Percentiles rank a stretch among this genome's conserved stretches.
Evolutionary conservation across 495 filamentous ascomycete genomes (phyloP).

Genomic region (Neurospora pannonica): DNA sequence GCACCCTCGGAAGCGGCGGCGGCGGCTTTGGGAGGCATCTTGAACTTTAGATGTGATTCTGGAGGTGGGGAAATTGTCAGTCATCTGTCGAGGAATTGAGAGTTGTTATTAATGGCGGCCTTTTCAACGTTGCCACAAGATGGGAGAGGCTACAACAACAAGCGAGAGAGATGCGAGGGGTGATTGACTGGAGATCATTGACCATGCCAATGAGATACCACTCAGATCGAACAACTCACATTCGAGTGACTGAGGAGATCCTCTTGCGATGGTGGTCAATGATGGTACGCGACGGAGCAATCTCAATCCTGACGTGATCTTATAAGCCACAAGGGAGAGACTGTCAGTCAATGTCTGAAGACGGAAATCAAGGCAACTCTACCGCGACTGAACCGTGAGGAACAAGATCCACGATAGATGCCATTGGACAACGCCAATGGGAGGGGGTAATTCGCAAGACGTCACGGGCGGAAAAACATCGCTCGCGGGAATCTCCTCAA

Average conservation of each 20-base stretch:
- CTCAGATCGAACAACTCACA: background rate
- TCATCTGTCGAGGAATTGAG: background rate
- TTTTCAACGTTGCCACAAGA: too few species aligned
- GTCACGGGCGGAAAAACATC: background rate
- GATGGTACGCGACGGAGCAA: background rate
- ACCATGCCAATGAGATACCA: background rate
- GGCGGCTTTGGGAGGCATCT: conserved; percentile 3
- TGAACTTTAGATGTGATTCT: background rate
- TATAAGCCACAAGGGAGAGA: background rate
- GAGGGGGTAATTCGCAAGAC: background rate
- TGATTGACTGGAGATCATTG: too few species aligned
- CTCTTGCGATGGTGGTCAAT: background rate
- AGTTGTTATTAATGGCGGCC: background rate
- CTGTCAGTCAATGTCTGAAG: background rate
- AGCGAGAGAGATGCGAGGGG: too few species aligned
- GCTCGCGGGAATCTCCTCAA: background rate
- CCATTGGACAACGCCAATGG: background rate
- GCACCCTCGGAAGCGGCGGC: too few species aligned
- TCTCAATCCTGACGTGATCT: background rate
- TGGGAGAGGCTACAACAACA: too few species aligned
- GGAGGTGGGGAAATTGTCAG: background rate
- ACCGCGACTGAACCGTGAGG: too few species aligned
- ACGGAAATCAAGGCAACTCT: background rate
- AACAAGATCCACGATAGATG: too few species aligned
- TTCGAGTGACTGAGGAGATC: background rate